Conservation (phyloP, 225 moss, liverwort and hornwort genomes). For the Pseudoscleropodium purum region DNA sequence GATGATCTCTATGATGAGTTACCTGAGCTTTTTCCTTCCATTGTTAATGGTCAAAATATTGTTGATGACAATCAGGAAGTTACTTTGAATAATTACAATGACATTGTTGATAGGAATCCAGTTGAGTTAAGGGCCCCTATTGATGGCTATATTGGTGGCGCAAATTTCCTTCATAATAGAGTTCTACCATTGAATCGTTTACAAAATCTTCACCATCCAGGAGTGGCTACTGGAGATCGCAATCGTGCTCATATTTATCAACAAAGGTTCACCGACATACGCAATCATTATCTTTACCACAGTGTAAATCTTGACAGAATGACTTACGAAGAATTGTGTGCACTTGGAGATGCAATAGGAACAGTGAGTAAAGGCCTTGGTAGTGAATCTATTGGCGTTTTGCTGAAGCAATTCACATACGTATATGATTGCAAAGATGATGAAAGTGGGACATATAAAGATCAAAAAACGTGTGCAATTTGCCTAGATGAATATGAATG, state of each 20-base stretch:
- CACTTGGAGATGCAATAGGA: neutral
- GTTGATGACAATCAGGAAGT: no score
- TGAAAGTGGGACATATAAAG: neutral
- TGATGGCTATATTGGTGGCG: fast-evolving
- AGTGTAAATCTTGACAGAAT: neutral
- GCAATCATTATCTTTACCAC: fast-evolving
- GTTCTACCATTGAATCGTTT: neutral
- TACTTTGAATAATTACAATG: neutral
- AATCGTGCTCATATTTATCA: fast-evolving
- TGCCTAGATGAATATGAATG: neutral
- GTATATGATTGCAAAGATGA: neutral
- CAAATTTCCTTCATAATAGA: neutral
- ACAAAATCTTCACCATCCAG: fast-evolving
- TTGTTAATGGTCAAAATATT: neutral
- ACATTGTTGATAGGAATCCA: neutral
- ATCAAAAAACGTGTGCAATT: neutral
- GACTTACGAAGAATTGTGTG: neutral
- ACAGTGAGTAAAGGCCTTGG: neutral
- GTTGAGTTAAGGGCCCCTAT: no score
- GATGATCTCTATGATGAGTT: neutral
- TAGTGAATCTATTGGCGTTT: neutral
- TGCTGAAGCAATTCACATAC: neutral
- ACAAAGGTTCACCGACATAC: no score
- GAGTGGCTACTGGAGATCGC: fast-evolving
- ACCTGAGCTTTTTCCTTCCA: no score